Conservation (phyloP, 2,329 filamentous ascomycete genomes). For the Diaporthe ilicicola region DNA sequence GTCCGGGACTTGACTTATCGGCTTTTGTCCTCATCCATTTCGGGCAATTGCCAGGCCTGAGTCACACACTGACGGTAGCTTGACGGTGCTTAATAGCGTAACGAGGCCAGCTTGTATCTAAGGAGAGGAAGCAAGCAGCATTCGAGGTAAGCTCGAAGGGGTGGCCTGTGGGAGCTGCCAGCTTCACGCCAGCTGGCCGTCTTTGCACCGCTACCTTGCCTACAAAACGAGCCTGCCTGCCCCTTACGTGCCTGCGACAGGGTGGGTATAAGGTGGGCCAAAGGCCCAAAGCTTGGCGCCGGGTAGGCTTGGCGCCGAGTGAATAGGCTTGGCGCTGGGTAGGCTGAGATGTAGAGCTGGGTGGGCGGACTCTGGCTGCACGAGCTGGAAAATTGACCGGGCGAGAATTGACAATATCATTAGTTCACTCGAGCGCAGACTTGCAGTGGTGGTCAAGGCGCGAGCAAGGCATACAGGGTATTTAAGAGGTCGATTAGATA, state of each 20-base stretch:
- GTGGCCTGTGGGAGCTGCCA: neutral
- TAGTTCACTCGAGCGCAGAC: neutral
- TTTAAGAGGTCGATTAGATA: neutral
- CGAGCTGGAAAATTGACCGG: neutral
- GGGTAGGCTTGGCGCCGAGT: neutral
- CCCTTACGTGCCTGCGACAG: too few relatives aligned
- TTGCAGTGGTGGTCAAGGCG: neutral
- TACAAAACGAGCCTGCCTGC: neutral
- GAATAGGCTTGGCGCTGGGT: neutral
- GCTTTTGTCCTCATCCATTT: neutral
- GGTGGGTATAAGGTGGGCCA: too few relatives aligned
- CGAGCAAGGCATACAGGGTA: neutral
- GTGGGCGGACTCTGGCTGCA: neutral
- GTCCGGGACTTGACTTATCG: neutral
- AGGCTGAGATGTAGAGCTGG: neutral
- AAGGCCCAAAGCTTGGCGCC: neutral
- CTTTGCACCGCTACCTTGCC: too few relatives aligned
- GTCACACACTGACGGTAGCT: neutral
- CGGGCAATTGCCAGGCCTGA: neutral
- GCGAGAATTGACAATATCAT: neutral
- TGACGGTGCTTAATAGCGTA: neutral
- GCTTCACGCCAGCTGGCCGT: neutral
- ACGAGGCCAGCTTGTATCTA: neutral
- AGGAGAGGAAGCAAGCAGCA: neutral
- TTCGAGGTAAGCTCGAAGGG: neutral